phyloP scores from a whole-genome alignment of 768 basidiomycete species.

The Pisolithus orientalis region DNA sequence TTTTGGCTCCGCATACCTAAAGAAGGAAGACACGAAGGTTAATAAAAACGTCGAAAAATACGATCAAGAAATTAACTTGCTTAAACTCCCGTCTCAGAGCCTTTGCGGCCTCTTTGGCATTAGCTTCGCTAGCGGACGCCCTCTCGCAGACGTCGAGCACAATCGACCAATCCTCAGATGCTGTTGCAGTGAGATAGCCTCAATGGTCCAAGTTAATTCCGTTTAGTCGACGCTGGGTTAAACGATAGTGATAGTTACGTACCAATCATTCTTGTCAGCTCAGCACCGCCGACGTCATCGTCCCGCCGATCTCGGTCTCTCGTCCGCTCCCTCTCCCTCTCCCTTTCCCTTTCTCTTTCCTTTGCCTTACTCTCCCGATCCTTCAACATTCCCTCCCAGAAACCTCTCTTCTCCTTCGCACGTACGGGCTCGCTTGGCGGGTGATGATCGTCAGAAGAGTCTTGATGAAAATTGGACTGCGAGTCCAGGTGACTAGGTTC shows the following conservation, averaged over 20 bases:
- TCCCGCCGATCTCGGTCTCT: conserved; percentile 26
- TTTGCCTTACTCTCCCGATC: conserved; percentile 31
- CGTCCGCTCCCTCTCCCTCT: conserved; percentile 28
- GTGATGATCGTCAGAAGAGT: conserved; percentile 27
- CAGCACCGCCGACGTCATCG: conserved; percentile 43
- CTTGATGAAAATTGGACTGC: conserved; percentile 11
- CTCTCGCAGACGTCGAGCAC: conserved; percentile 85
- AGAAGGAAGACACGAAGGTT: neutral
- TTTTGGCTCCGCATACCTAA: conserved; percentile 67
- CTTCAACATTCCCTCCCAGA: conserved; percentile 41
- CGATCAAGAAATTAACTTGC: conserved; percentile 29
- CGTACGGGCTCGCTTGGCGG: conserved; percentile 16
- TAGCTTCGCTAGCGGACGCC: conserved; percentile 61
- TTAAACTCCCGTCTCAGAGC: conserved; percentile 85
- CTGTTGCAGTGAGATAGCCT: conserved; percentile 73
- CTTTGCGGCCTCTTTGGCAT: conserved; percentile 79
- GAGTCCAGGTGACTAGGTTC: conserved; percentile 42
- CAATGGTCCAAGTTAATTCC: conserved; percentile 1
- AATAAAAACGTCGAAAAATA: conserved; percentile 5
- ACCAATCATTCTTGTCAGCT: conserved; percentile 72
- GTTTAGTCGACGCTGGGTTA: neutral
- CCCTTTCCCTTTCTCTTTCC: conserved; percentile 35
- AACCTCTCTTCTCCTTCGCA: conserved; percentile 46
- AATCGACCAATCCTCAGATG: conserved; percentile 76
- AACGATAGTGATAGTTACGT: conserved; percentile 9